A percentile compares a stretch with the other conserved stretches of the same genome.
phyloP scores from a whole-genome alignment of 345 rosid species.

The Brassica rapa region DNA sequence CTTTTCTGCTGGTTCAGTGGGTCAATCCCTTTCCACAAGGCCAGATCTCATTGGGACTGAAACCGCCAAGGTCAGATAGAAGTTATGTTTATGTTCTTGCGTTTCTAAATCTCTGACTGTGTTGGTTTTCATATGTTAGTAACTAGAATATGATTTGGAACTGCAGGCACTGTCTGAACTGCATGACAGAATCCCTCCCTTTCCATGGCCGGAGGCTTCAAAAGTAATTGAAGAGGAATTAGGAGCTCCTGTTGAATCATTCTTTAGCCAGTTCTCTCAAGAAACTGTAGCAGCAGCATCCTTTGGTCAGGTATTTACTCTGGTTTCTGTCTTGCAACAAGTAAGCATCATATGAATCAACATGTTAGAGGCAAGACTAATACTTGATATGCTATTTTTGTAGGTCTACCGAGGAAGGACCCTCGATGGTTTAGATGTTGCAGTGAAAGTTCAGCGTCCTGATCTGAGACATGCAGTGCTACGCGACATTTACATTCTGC shows the following conservation, averaged over 20 bases:
- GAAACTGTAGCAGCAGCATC: slow-evolving; percentile 96
- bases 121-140: slow-evolving; percentile 12
- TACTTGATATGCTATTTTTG: slow-evolving; percentile 21
- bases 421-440: slow-evolving; percentile 73
- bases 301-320: slow-evolving; percentile 80
- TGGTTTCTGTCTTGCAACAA: slow-evolving; percentile 12
- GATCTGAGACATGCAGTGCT: slow-evolving; percentile 77
- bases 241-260: slow-evolving; percentile 70
- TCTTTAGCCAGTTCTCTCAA: slow-evolving; percentile 70
- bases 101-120: slow-evolving; percentile 6
- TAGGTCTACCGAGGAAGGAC: slow-evolving; percentile 85
- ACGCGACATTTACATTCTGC: slow-evolving; percentile 84
- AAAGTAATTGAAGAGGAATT: slow-evolving; percentile 85
- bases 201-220: slow-evolving; percentile 68
- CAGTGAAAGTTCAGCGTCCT: slow-evolving; percentile 97
- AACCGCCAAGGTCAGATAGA: slow-evolving; percentile 73
- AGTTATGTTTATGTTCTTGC: not conserved
- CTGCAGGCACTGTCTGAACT: slow-evolving; percentile 90
- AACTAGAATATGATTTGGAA: slow-evolving; percentile 26
- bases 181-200: slow-evolving; percentile 89
- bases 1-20: slow-evolving; percentile 80
- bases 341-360: slow-evolving; percentile 14
- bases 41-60: slow-evolving; percentile 92
- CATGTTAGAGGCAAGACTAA: slow-evolving; percentile 11
- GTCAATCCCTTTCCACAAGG: slow-evolving; percentile 96